These are phyloP conservation scores for Xenoacremonium recifei DNA, from an alignment of 2,329 filamentous ascomycete species.

Conservation along the genomic window DNA sequence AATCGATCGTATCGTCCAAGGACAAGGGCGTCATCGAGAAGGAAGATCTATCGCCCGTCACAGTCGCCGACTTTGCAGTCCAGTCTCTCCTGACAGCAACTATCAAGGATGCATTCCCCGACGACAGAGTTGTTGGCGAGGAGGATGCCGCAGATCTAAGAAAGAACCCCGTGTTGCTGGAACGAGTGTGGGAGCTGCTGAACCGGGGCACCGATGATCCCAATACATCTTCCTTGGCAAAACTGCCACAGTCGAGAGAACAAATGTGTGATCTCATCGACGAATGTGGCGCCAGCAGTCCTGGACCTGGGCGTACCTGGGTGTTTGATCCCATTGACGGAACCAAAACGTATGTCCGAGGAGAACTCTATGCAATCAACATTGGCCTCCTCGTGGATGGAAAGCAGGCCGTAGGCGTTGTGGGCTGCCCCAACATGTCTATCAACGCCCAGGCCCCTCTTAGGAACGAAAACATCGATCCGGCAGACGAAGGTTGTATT, in stretches of 20 bases:
- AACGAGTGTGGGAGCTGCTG: slow-evolving; percentile 48
- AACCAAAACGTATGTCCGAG: slow-evolving; percentile 54
- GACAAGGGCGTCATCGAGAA: slow-evolving; percentile 54
- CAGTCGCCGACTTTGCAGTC: slow-evolving; percentile 58
- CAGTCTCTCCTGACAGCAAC: slow-evolving; percentile 54
- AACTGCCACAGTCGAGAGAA: slow-evolving; percentile 37
- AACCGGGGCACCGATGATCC: slow-evolving; percentile 27
- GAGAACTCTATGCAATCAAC: slow-evolving; percentile 58
- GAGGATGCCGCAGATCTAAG: slow-evolving; percentile 51
- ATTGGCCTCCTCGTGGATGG: slow-evolving; percentile 51
- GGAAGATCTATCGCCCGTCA: slow-evolving; percentile 56
- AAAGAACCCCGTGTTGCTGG: slow-evolving; percentile 39
- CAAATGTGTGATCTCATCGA: slow-evolving; percentile 54
- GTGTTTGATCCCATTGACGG: slow-evolving; percentile 62
- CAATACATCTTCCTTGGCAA: slow-evolving; percentile 24
- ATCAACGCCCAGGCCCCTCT: slow-evolving; percentile 38
- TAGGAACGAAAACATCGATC: slow-evolving; percentile 43
- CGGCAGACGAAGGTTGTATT: slow-evolving; percentile 44
- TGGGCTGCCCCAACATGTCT: slow-evolving; percentile 47
- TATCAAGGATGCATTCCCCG: slow-evolving; percentile 49
- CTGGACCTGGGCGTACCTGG: slow-evolving; percentile 46
- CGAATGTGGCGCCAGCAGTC: slow-evolving; percentile 43
- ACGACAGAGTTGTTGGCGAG: slow-evolving; percentile 54
- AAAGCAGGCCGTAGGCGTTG: slow-evolving; percentile 47
- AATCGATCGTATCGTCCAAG: slow-evolving; percentile 43